Evolutionary conservation across 2,329 filamentous ascomycete species (phyloP).

Genomic region (Atkinsonella hypoxylon): DNA sequence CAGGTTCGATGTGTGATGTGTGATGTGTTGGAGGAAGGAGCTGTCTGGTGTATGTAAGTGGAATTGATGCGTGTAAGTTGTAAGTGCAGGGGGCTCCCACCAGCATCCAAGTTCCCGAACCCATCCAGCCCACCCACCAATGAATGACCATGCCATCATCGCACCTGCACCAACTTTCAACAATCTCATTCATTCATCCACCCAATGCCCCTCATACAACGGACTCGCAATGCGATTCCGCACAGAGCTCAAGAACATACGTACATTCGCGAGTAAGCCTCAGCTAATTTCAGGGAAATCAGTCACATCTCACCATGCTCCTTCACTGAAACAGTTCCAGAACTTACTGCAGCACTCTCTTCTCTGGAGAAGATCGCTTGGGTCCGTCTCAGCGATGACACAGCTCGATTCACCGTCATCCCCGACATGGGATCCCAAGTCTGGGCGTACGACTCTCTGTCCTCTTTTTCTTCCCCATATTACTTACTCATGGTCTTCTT

Average conservation of each 20-base stretch:
- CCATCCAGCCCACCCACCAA: not conserved
- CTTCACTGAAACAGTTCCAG: constrained; percentile 22
- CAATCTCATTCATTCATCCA: not conserved
- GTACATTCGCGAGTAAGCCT: constrained; percentile 49
- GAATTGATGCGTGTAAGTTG: not conserved
- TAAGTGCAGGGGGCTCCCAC: not conserved
- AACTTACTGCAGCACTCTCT: constrained; percentile 51
- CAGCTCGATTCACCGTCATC: constrained; percentile 88
- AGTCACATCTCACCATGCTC: not conserved
- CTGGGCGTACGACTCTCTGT: constrained; percentile 61
- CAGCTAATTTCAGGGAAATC: not conserved
- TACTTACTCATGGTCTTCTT: not conserved
- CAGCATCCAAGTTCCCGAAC: not conserved
- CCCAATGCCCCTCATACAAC: not conserved
- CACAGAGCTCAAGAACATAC: constrained; percentile 53
- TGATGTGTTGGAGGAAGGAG: not conserved
- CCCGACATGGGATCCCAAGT: constrained; percentile 92
- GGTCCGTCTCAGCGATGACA: constrained; percentile 78
- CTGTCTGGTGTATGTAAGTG: not conserved
- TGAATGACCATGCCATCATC: too few species aligned
- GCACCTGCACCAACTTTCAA: constrained; percentile 1
- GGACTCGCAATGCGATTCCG: constrained; percentile 47
- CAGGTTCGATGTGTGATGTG: too few species aligned
- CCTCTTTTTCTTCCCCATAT: not conserved
- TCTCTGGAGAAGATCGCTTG: constrained; percentile 74